Evolutionary conservation across 371 early-diverging fungal genomes (phyloP).

Genomic region (Nematocida sp.): DNA sequence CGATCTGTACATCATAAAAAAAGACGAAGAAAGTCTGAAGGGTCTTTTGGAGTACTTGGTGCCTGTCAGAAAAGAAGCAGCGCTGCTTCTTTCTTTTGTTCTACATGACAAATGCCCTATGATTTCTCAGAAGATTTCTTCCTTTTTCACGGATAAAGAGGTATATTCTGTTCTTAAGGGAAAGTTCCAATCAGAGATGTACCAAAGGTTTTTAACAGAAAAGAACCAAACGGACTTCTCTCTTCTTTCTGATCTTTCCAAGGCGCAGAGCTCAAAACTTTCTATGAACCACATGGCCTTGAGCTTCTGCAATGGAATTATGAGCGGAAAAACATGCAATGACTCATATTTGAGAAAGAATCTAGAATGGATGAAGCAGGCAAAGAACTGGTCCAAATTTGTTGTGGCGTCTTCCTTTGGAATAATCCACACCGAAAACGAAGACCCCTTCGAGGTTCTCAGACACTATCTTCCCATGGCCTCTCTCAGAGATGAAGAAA

Average conservation of each 20-base stretch:
- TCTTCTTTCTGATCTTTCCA: slow-evolving; percentile 47
- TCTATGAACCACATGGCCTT: slow-evolving; percentile 69
- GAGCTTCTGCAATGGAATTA: slow-evolving; percentile 90
- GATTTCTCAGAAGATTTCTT: slow-evolving; percentile 20
- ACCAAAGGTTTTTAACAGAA: slow-evolving; percentile 43
- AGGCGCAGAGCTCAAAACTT: slow-evolving; percentile 49
- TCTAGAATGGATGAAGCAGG: slow-evolving; percentile 87
- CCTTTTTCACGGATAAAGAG: slow-evolving; percentile 6
- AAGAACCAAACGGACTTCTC: slow-evolving; percentile 52
- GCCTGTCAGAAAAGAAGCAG: slow-evolving; percentile 24
- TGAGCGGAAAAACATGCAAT: slow-evolving; percentile 92
- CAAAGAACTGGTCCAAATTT: slow-evolving; percentile 96
- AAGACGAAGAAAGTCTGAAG: slow-evolving; percentile 3
- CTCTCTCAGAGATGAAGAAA: slow-evolving; percentile 68
- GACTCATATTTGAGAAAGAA: slow-evolving; percentile 93
- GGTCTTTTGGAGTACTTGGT: slow-evolving; percentile 14
- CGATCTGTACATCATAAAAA: slow-evolving; percentile 15
- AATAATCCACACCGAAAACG: slow-evolving; percentile 79
- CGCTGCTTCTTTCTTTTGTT: slow-evolving; percentile 30
- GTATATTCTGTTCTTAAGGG: slow-evolving; percentile 37
- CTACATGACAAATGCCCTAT: slow-evolving; percentile 43
- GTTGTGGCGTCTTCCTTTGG: slow-evolving; percentile 93
- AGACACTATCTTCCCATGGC: slow-evolving; percentile 57
- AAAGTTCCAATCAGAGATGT: slow-evolving; percentile 42
- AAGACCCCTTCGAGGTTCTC: slow-evolving; percentile 55